These are phyloP conservation scores for Waltergamsia citrina DNA, from an alignment of 2,329 filamentous ascomycete genomes.

Conservation along the genomic window DNA sequence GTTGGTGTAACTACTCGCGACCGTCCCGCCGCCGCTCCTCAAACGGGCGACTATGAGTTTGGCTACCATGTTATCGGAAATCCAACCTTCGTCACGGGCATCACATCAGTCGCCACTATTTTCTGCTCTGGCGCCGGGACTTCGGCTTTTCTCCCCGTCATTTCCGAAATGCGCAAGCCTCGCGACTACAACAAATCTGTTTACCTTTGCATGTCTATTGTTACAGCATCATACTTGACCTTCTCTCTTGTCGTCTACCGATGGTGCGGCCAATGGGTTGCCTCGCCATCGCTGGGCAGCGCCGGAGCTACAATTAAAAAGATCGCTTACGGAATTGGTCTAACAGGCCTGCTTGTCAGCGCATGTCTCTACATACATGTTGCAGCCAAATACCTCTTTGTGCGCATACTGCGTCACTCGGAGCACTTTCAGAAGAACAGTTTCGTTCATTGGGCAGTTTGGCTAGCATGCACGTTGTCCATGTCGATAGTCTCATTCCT, in stretches of 20 bases:
- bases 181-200: constrained; percentile 51
- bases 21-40: constrained; percentile 50
- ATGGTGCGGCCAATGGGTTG: constrained; percentile 53
- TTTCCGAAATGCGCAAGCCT: constrained; percentile 54
- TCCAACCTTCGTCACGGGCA: constrained; percentile 48
- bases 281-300: constrained; percentile 50
- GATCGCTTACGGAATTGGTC: constrained; percentile 48
- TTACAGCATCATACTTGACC: constrained; percentile 45
- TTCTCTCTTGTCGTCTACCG: constrained; percentile 52
- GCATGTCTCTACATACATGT: constrained; percentile 25
- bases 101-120: constrained; percentile 48
- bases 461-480: constrained; percentile 21
- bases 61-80: constrained; percentile 46
- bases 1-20: constrained; percentile 47
- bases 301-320: constrained; percentile 52
- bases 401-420: constrained; percentile 25
- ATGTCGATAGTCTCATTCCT: constrained; percentile 19
- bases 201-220: constrained; percentile 47
- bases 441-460: constrained; percentile 22
- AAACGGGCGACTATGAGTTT: constrained; percentile 47
- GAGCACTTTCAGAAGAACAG: constrained; percentile 24
- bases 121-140: constrained; percentile 51
- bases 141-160: constrained; percentile 53
- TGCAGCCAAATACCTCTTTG: constrained; percentile 29
- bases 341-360: constrained; percentile 35